Percentiles rank a stretch among this genome's conserved stretches.
Conservation (phyloP, 176 grass and related monocot species). For the Zoysia pacifica region DNA sequence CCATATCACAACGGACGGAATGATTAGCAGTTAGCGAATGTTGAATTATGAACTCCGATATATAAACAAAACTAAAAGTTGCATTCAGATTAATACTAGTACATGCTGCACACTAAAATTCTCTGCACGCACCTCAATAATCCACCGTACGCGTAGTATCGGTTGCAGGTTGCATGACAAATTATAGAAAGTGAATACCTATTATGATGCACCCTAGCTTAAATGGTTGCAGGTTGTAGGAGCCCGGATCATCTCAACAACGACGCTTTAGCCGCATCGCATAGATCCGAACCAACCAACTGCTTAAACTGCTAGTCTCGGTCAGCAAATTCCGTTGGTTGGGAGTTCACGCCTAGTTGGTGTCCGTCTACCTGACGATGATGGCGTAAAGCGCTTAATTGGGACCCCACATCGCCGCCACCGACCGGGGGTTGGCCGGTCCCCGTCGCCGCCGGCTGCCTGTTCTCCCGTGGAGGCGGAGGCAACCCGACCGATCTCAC, state of each 20-base stretch:
- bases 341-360: slow-evolving; percentile 32
- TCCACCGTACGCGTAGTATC: neutral
- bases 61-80: neutral
- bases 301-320: neutral
- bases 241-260: neutral
- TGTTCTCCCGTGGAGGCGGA: too few relatives aligned
- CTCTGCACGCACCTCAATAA: neutral
- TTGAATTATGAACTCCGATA: neutral
- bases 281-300: neutral
- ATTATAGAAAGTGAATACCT: neutral
- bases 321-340: slow-evolving; percentile 40
- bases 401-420: slow-evolving; percentile 15
- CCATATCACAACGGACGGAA: slow-evolving; percentile 34
- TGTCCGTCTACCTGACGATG: neutral
- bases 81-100: neutral
- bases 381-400: neutral
- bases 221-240: slow-evolving; percentile 8
- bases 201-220: neutral
- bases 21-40: slow-evolving; percentile 20
- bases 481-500: too few relatives aligned
- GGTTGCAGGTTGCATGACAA: slow-evolving; percentile 7
- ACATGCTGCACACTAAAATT: neutral
- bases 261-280: neutral
- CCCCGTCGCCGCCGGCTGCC: slow-evolving; percentile 9
- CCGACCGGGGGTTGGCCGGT: slow-evolving; percentile 35